Evolutionary conservation across 148 eudicot species (phyloP), one percentile per base, ranked within the genome.

Genomic region (Vaccinium darrowii): DNA sequence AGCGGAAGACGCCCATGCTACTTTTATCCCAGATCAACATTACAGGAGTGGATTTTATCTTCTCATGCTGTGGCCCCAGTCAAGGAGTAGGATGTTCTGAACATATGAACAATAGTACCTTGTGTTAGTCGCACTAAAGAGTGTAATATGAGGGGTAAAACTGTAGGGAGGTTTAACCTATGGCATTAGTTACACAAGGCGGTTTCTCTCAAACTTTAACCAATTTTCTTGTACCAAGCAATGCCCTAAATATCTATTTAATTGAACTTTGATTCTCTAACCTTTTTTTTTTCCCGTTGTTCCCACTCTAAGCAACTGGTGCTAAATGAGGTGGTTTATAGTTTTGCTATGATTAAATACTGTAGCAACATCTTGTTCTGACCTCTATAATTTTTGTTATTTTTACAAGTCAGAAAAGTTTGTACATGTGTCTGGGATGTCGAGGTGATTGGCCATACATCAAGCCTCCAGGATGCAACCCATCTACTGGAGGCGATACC

Each of bases 401-500:
- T 89, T 75, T 86, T 90, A 83, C 80, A 96, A 98, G 96, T 87
- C 94, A 93, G 86, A 96, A 95, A 90, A 89, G 95, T 84, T 87
- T 95, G 69, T 96, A 96, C 85, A 90, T 95, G 85, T 86, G 99
- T 85, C 83, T 95, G 85, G 99, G 99, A 81, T 96, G 99, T 86
- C 92, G 96, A 67, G 99, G 99, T 14, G 99, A 96, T 84, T 96
- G 99, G 99, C 99, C 99, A 7, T 88, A 96, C 89, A 96, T 96
- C 92, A 91, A 91, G 83, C 98, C 96, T 82, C 98, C 99, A 0
- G 99, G 96, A 4, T 93, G 94, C 93, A 93, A 95, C 74, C 98
- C 95, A 50, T 90, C 98, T 5, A 65, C 76, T 3, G 90, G 90
- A 85, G 67, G 79, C 39, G 90, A 89, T 79, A 71, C 33, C 36